Base-by-base conservation (phyloP, 768 basidiomycete species). In the Boletus vinaceobasis region DNA sequence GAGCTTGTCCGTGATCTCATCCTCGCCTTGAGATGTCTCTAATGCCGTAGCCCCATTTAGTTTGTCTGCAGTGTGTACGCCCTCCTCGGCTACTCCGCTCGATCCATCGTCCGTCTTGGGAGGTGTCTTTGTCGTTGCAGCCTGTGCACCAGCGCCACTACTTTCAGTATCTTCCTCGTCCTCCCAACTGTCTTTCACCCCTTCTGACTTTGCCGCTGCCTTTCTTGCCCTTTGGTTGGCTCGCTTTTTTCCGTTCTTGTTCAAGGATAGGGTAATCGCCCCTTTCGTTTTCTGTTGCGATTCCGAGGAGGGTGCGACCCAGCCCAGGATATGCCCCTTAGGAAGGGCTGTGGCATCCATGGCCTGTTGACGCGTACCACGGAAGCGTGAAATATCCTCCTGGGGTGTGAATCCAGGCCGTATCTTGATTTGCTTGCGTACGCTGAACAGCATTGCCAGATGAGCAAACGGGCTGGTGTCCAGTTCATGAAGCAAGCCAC, bases 351-450 rank as follows among this genome's bases (percentile, higher is more conserved):
- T 79, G 26, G 79, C 70, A 54, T 92, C 91, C 76, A 84, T 79
- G 66, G 85, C 83, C 48, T 84, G 78, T 68, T 92, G 90, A 49
- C 85, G 83, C 43, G 84, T 81, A 39, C 89, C 84, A 50, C 91
- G 82, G 72, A 94, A 98, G 45, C 86, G 84, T n/a, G 82, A 79
- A 8, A 95, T 81, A 72, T 98, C 94, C 71, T 98, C 94, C 72
- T 94, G 92, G 0, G 94, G 94, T 5, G 92, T 96, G 73, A 88
- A 98, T 0, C 94, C 94, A 3, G 93, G 94, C 27, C 94, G 80
- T 59, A 98, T 87, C 75, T 87, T 94, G 53, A 88, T 75, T 72
- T 94, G 82, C 73, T 94, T 96, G 58, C 94, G 86, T 33, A 91
- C 71, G 45, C 94, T 97, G 46, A 17, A 33, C 36, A n/a, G 31